Conservation (phyloP, 2,329 filamentous ascomycete species). For the Colletotrichum lini region DNA sequence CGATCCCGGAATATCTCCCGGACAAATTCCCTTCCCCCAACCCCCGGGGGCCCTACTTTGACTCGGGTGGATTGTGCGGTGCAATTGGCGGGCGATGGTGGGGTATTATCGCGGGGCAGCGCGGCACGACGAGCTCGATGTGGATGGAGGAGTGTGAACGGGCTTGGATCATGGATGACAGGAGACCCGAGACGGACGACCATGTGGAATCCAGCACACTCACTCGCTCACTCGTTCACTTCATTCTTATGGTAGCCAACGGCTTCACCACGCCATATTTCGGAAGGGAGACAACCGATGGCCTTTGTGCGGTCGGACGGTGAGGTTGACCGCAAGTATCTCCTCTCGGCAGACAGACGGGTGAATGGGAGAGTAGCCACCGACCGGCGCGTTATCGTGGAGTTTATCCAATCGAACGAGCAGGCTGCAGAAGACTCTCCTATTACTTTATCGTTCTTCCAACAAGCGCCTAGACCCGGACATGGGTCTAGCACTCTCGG, state of each 20-base stretch:
- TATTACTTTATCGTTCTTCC: not conserved
- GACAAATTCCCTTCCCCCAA: constrained; percentile 39
- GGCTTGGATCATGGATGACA: not conserved
- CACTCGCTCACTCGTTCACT: no score
- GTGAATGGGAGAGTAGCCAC: constrained; percentile 7
- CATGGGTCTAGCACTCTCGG: constrained; percentile 11
- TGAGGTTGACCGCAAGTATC: not conserved
- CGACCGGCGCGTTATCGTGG: constrained; percentile 4
- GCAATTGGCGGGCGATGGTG: constrained; percentile 39
- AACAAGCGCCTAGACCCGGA: constrained; percentile 31
- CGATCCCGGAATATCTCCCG: constrained; percentile 44
- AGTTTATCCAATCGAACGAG: constrained; percentile 10
- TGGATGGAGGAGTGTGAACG: constrained; percentile 3
- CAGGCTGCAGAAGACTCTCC: not conserved
- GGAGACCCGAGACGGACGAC: not conserved
- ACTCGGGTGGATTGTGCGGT: constrained; percentile 31
- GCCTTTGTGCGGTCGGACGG: not conserved
- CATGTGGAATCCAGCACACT: not conserved
- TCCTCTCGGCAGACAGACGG: constrained; percentile 9
- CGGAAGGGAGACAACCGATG: not conserved
- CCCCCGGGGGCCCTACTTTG: constrained; percentile 19
- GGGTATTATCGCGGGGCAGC: constrained; percentile 45
- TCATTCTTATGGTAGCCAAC: not conserved
- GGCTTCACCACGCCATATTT: not conserved
- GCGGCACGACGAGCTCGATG: constrained; percentile 28